Evolutionary conservation across 805 yeast genomes (phyloP).

Genomic region (Saturnispora hagleri): DNA sequence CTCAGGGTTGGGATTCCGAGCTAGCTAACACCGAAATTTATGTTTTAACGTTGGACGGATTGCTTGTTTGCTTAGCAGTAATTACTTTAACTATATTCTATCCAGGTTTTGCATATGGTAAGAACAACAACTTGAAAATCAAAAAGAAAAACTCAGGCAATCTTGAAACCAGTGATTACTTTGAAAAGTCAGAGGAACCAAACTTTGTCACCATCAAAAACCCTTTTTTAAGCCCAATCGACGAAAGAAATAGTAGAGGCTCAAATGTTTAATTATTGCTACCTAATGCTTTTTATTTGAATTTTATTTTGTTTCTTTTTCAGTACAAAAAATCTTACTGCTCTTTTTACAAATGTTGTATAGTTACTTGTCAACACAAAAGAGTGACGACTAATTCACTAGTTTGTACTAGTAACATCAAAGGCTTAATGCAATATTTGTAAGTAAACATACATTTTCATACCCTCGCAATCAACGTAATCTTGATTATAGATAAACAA

Average conservation of each 20-base stretch:
- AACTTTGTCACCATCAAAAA: not conserved
- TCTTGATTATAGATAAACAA: too few relatives aligned
- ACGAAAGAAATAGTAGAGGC: not conserved
- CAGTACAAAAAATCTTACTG: too few relatives aligned
- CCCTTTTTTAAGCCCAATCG: not conserved
- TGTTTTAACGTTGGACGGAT: slow-evolving; percentile 50
- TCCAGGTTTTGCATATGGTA: slow-evolving; percentile 46
- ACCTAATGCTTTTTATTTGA: too few relatives aligned
- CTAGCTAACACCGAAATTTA: slow-evolving; percentile 50
- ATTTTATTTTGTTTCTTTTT: too few relatives aligned
- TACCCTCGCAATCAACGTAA: too few relatives aligned
- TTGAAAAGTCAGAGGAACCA: not conserved
- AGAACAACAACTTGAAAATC: not conserved
- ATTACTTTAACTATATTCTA: slow-evolving; percentile 42
- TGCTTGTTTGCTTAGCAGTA: slow-evolving; percentile 44
- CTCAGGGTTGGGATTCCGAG: slow-evolving; percentile 60
- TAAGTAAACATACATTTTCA: too few relatives aligned
- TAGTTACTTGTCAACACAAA: too few relatives aligned
- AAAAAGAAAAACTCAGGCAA: not conserved
- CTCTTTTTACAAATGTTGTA: too few relatives aligned
- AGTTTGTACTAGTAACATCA: too few relatives aligned
- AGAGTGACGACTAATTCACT: too few relatives aligned
- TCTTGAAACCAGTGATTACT: not conserved
- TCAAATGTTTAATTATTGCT: too few relatives aligned
- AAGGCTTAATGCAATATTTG: too few relatives aligned